A percentile compares a stretch with the other conserved stretches of the same genome.
Evolutionary conservation across 805 yeast species (phyloP).

Genomic region (Cyberlindnera mississippiensis): DNA sequence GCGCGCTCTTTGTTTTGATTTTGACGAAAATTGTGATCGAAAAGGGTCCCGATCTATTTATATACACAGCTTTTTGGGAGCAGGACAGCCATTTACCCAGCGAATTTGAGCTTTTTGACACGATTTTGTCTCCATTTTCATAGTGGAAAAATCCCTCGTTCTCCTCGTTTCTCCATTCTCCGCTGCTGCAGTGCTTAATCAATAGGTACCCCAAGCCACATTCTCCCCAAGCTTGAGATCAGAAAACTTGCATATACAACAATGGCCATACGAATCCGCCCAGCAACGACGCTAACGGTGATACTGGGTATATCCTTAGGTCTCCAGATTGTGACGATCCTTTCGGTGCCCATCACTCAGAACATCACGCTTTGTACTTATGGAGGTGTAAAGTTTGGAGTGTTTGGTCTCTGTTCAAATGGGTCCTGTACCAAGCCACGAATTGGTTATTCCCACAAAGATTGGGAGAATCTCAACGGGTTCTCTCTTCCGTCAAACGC

Average conservation of each 20-base stretch:
- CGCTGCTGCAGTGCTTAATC: no score
- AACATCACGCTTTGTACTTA: constrained; percentile 46
- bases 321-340: constrained; percentile 54
- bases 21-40: no score
- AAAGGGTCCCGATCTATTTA: no score
- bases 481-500: constrained; percentile 57
- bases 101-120: no score
- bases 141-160: no score
- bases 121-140: no score
- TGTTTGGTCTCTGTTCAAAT: constrained; percentile 58
- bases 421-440: constrained; percentile 37
- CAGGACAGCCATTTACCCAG: no score
- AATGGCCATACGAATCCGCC: constrained; percentile 28
- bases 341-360: constrained; percentile 57
- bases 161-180: no score
- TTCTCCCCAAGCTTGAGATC: no score
- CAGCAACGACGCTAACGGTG: constrained; percentile 34
- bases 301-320: constrained; percentile 48
- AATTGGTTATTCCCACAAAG: constrained; percentile 40
- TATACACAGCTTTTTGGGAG: no score
- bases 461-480: constrained; percentile 33
- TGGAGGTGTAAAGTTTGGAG: constrained; percentile 55
- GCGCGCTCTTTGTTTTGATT: no score
- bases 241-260: background rate
- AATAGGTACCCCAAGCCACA: no score